Base-by-base conservation (phyloP, 73 alveolate species). In the Uronychia setigera region DNA sequence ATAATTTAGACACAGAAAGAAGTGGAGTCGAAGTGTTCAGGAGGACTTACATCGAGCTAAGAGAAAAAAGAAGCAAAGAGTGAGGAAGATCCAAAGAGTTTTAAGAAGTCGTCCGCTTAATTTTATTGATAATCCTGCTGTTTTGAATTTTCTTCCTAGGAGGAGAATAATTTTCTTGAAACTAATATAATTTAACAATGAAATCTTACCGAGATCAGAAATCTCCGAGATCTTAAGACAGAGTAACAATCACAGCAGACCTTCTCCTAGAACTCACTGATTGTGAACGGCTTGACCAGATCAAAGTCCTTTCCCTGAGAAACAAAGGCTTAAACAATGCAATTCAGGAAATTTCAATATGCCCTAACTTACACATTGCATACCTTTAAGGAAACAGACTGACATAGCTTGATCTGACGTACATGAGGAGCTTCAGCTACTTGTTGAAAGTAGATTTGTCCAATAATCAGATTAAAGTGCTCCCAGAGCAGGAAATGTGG, bases 261-360 rank as follows among this genome's bases (percentile, higher is more conserved):
- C 85, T 89, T 0, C 75, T 89, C 35, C 83, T 89, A 9, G 33
- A 59, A 79, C 89, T 89, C n/a, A 89, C 95, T n/a, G 95, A 89
- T 11, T 89, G 95, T 34, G 90, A 89, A 19, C 35, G 80, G 30
- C 60, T 89, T 1, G 92, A 83, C 14, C 88, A 89, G 59, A 89
- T 89, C 32, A 89, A 86, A 86, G 94, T 88, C 1, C 78, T 89
- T 29, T 84, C 92, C 26, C 67, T 89, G 57, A 89, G 92, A 33
- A 89, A 84, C 74, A 84, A 89, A 75, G 79, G 58, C 28, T 34
- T 78, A 26, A 78, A 19, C 77, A 30, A 78, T 25, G 77, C 88
- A 14, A 27, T 89, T 1, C 80, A 85, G 29, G 75, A 80, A 11
- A 59, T 89, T 1, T 74, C 83, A 0, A 27, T 29, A 28, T 89